Percentiles rank a stretch among this genome's conserved stretches.
phyloP scores from a whole-genome alignment of 2,329 filamentous ascomycete species.

The Phoma herbarum region DNA sequence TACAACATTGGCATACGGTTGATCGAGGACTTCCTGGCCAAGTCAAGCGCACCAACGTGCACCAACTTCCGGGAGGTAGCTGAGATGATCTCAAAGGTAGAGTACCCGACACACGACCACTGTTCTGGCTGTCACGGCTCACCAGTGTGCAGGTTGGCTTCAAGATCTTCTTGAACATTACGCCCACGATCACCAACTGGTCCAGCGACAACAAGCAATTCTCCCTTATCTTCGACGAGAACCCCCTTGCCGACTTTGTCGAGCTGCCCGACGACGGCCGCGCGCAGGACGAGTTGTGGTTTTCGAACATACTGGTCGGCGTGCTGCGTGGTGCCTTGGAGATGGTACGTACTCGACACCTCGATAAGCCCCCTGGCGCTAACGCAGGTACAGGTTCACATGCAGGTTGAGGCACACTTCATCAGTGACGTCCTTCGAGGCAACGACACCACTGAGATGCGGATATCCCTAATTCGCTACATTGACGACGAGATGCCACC shows the following conservation, averaged over 20 bases:
- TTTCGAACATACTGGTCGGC: slow-evolving; percentile 95
- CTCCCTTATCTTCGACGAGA: slow-evolving; percentile 95
- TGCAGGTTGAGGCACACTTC: slow-evolving; percentile 98
- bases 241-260: slow-evolving; percentile 95
- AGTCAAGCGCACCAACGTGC: slow-evolving; percentile 89
- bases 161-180: slow-evolving; percentile 98
- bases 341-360: slow-evolving; percentile 71
- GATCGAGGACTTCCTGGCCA: slow-evolving; percentile 97
- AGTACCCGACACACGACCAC: background rate
- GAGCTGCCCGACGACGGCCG: slow-evolving; percentile 95
- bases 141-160: slow-evolving; percentile 77
- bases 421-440: slow-evolving; percentile 92
- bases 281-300: slow-evolving; percentile 97
- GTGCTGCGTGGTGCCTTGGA: slow-evolving; percentile 90
- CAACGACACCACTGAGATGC: slow-evolving; percentile 97
- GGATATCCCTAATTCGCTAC: slow-evolving; percentile 88
- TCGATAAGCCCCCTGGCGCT: slow-evolving; percentile 1
- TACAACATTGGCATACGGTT: slow-evolving; percentile 97
- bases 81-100: slow-evolving; percentile 92
- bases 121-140: background rate
- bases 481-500: slow-evolving; percentile 98
- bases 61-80: slow-evolving; percentile 94
- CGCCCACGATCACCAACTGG: slow-evolving; percentile 93
- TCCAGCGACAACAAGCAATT: slow-evolving; percentile 96
- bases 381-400: slow-evolving; percentile 70